A percentile compares a stretch with the other conserved stretches of the same genome.
phyloP scores from a whole-genome alignment of 495 filamentous ascomycete genomes.

The Opeltia flavorubescens region DNA sequence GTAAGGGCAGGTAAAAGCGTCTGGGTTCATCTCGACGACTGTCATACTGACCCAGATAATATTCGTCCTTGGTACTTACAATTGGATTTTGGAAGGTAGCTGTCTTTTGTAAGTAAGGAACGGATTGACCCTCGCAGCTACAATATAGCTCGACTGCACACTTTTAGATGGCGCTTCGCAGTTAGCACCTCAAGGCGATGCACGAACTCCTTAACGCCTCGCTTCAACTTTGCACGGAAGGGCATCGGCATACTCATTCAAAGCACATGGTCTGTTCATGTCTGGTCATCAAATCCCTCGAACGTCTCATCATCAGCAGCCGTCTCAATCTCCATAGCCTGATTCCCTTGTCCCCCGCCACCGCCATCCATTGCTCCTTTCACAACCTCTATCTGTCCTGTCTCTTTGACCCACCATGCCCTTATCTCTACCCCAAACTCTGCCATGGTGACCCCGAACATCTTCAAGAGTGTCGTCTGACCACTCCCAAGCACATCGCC shows the following conservation, averaged over 20 bases:
- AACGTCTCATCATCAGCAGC: slow-evolving; percentile 27
- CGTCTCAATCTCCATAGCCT: slow-evolving; percentile 19
- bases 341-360: slow-evolving; percentile 26
- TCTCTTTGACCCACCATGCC: slow-evolving; percentile 39
- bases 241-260: background rate
- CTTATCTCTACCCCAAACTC: slow-evolving; percentile 73
- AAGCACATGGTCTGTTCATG: background rate
- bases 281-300: slow-evolving; percentile 16
- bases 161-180: background rate
- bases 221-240: slow-evolving; percentile 2
- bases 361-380: slow-evolving; percentile 28
- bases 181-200: too few species aligned
- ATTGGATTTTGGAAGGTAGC: slow-evolving; percentile 1
- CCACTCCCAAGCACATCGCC: slow-evolving; percentile 72
- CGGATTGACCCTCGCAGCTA: too few species aligned
- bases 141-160: too few species aligned
- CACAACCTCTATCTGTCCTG: slow-evolving; percentile 28
- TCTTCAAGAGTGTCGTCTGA: slow-evolving; percentile 85
- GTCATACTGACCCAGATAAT: slow-evolving; percentile 15
- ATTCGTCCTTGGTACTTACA: slow-evolving; percentile 2
- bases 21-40: slow-evolving; percentile 13
- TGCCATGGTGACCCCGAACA: slow-evolving; percentile 76
- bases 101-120: too few species aligned
- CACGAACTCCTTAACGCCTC: slow-evolving; percentile 4
- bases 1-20: slow-evolving; percentile 60